Evolutionary conservation across 768 basidiomycete genomes (phyloP).

Genomic region (Cantharellus cinnabarinus): DNA sequence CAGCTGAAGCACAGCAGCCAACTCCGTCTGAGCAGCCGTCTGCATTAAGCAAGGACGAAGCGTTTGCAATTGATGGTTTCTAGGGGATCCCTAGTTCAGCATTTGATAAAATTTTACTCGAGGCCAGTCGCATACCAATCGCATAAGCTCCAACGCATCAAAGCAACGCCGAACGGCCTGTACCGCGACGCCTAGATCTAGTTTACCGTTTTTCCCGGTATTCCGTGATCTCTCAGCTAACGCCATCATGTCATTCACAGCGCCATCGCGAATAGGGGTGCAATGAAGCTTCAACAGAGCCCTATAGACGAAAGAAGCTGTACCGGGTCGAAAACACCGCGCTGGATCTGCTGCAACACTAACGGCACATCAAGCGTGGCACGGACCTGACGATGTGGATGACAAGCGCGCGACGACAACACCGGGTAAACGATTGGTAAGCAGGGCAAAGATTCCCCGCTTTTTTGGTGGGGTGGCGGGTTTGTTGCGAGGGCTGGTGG

Average conservation of each 20-base stretch:
- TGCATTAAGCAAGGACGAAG: constrained; percentile 79
- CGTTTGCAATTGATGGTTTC: constrained; percentile 90
- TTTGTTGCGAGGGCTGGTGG: no score
- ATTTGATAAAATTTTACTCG: background rate
- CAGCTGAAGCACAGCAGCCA: constrained; percentile 28
- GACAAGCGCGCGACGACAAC: background rate
- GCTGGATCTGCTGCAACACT: constrained; percentile 63
- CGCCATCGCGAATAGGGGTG: constrained; percentile 76
- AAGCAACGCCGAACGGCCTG: constrained; percentile 63
- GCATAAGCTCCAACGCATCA: constrained; percentile 88
- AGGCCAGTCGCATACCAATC: constrained; percentile 43
- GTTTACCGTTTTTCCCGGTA: background rate
- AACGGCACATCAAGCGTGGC: constrained; percentile 63
- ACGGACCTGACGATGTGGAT: constrained; percentile 30
- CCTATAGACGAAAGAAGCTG: constrained; percentile 64
- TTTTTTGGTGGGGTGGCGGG: no score
- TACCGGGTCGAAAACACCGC: constrained; percentile 57
- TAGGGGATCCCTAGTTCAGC: no score
- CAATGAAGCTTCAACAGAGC: constrained; percentile 75
- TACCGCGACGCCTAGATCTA: constrained; percentile 22
- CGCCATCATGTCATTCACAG: constrained; percentile 66
- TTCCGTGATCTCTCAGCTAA: constrained; percentile 26
- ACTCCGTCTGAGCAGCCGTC: constrained; percentile 60
- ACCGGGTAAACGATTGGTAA: background rate
- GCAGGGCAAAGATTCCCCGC: no score